Evolutionary conservation across 2,329 filamentous ascomycete genomes (phyloP).

Genomic region (Colletotrichum falcatum): DNA sequence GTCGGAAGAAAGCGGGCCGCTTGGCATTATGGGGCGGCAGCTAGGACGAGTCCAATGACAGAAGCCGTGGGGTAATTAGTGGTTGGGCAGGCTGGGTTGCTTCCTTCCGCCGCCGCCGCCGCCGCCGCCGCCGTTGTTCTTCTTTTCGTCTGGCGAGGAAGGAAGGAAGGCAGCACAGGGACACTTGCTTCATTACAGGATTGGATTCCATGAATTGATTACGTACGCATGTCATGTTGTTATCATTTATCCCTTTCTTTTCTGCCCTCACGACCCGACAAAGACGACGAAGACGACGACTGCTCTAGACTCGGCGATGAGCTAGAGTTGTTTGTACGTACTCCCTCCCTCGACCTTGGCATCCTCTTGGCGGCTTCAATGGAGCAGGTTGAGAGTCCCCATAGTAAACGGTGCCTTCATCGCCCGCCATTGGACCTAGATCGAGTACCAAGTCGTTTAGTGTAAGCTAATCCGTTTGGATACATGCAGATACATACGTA

Average conservation of each 20-base stretch:
- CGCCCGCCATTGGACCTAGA: neutral
- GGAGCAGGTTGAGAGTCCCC: slow-evolving; percentile 1
- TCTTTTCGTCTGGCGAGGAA: no score
- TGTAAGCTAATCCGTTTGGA: neutral
- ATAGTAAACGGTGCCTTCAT: neutral
- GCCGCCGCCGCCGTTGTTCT: no score
- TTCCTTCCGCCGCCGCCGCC: neutral
- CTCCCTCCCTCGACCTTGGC: slow-evolving; percentile 1
- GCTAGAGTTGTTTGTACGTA: neutral
- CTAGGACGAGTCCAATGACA: slow-evolving; percentile 16
- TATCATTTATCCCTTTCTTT: no score
- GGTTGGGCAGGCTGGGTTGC: neutral
- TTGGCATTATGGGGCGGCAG: slow-evolving; percentile 27
- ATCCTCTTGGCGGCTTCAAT: neutral
- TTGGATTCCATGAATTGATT: no score
- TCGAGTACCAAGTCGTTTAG: neutral
- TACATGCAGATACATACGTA: no score
- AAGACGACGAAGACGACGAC: no score
- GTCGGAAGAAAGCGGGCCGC: slow-evolving; percentile 27
- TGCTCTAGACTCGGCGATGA: neutral
- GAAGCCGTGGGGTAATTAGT: neutral
- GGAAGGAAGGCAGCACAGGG: no score
- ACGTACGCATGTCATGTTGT: no score
- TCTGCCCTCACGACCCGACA: no score
- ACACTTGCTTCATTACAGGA: no score